Evolutionary conservation across 164 flowering plant species (phyloP).

Genomic region (Echeveria elegans): DNA sequence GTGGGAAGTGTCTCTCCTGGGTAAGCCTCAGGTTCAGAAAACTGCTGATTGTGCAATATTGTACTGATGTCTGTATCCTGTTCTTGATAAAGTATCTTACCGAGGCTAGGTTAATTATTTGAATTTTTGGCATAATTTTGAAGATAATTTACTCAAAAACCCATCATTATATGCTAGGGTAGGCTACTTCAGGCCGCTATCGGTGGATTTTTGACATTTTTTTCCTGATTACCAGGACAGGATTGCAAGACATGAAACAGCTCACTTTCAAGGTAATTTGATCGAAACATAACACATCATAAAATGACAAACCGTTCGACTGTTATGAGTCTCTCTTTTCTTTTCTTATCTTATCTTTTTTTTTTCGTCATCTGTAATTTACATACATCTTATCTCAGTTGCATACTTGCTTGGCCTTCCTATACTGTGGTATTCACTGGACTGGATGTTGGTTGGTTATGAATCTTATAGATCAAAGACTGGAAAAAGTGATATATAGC

Average conservation of each 20-base stretch:
- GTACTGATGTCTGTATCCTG: not conserved
- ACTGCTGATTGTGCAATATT: not conserved
- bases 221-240: slow-evolving; percentile 92
- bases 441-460: slow-evolving; percentile 91
- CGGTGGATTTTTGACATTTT: slow-evolving; percentile 64
- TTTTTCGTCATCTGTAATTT: too few relatives aligned
- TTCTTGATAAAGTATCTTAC: not conserved
- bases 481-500: slow-evolving; percentile 82
- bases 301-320: not conserved
- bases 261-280: slow-evolving; percentile 72
- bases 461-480: slow-evolving; percentile 69
- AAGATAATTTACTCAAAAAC: not conserved
- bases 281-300: not conserved
- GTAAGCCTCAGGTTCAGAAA: slow-evolving; percentile 28
- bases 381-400: too few relatives aligned
- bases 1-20: slow-evolving; percentile 90
- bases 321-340: not conserved
- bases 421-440: slow-evolving; percentile 80
- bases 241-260: slow-evolving; percentile 90
- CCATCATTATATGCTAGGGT: slow-evolving; percentile 8
- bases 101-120: not conserved
- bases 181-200: slow-evolving; percentile 98
- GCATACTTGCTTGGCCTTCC: slow-evolving; percentile 87
- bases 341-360: not conserved
- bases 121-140: not conserved